phyloP scores from a whole-genome alignment of 345 rosid species.

The Eucalyptus pauciflora region DNA sequence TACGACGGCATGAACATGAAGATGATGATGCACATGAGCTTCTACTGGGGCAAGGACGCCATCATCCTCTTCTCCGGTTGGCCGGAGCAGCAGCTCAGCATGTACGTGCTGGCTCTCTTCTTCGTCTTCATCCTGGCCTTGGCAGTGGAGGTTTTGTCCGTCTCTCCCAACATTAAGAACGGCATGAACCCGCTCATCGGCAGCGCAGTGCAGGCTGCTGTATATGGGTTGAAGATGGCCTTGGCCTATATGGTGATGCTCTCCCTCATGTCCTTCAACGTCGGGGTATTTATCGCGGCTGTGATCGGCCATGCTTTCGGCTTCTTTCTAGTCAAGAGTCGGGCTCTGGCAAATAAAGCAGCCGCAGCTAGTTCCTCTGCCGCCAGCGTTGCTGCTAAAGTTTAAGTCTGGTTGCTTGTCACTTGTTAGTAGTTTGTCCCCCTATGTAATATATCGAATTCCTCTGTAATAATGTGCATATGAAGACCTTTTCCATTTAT shows the following conservation, averaged over 20 bases:
- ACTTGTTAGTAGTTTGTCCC: neutral
- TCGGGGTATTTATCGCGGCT: constrained; percentile 4
- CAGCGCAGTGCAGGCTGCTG: neutral
- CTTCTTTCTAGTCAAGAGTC: neutral
- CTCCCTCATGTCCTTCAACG: constrained; percentile 10
- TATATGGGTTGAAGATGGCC: neutral
- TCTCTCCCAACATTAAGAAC: neutral
- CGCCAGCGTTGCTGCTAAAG: neutral
- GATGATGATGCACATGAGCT: constrained; percentile 22
- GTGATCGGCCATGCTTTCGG: constrained; percentile 1
- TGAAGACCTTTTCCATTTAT: neutral
- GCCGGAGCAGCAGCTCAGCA: constrained; percentile 17
- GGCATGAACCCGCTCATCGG: neutral
- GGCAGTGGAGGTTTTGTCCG: constrained; percentile 12
- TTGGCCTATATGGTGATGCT: constrained; percentile 9
- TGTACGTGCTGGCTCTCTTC: constrained; percentile 19
- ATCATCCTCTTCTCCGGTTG: constrained; percentile 23
- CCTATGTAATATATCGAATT: neutral
- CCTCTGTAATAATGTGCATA: neutral
- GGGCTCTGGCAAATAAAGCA: neutral
- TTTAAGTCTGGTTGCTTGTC: neutral
- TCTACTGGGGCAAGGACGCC: constrained; percentile 32
- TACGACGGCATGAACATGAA: neutral
- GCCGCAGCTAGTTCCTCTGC: neutral
- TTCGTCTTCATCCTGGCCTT: constrained; percentile 13